Evolutionary conservation across 108 stramenopile genomes (phyloP), one percentile per base, ranked within the genome.

Genomic region (Cylindrotheca closterium): DNA sequence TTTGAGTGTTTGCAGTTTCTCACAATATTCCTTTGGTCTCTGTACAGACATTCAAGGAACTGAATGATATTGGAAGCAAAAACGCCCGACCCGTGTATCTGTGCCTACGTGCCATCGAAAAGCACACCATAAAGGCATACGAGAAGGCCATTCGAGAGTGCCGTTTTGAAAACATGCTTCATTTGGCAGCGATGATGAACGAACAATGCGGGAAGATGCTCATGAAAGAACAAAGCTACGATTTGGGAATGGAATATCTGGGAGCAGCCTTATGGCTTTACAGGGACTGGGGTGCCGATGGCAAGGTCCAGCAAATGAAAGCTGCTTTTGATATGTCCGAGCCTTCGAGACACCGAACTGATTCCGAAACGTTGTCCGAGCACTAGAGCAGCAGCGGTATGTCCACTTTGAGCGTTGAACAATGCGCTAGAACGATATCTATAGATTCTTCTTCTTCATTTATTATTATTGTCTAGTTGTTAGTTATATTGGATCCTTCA

Each of bases 131-230:
- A n/a, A 37, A 56, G 25, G 18, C 49, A 4, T 78, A 67, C 47
- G 47, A 56, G 5, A 33, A 53, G 12, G 77, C 77, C 2, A 73
- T 78, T 24, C 53, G 47, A 23, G 56, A 51, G 10, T 78, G 77
- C 57, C 3, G 19, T 4, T 45, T 60, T 22, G 42, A 26, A 0
- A 22, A 46, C 4, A 23, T 73, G 30, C 30, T 45, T 1, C 66
- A 78, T 37, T 24, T 78, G 42, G 67, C 67, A 61, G 77, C 77
- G 5, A 48, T 78, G 47, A 71, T 66, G 42, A 73, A 64, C 47
- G 77, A 78, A 57, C 67, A 57, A 26, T 72, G 53, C 49, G 77
- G 63, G 10, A 24, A 64, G 29, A 56, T 71, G 30, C 52, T 65
- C 12, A 37, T 45, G 15, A 42, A 8, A 22, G 58, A n/a, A 33